Evolutionary conservation across 805 yeast genomes (phyloP), one percentile per base, ranked within the genome.

Genomic region (Ogataea philodendri): DNA sequence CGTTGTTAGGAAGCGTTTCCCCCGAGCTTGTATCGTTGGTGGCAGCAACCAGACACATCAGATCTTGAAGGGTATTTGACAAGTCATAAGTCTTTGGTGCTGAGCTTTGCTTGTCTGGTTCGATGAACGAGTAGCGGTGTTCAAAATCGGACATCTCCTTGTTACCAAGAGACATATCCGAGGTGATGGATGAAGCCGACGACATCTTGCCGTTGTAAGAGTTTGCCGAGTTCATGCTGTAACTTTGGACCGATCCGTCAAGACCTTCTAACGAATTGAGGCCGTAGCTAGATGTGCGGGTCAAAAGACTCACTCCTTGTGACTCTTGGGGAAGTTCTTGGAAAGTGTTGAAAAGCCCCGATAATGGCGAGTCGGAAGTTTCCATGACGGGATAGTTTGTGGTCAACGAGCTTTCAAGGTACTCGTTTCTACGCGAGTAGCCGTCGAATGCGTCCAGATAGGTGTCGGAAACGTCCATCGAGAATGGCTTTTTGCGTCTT

Each of bases 21-120:
- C 41, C 39, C 4, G 38, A 20, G 8, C 19, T 41, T 4, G 45
- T 38, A 26, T 50, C 54, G 8, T 49, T 45, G 26, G 55, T 45
- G 15, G 63, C 54, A 5, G 64, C 63, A 37, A 60, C 60, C 16
- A 65, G 55, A 44, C 57, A 59, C 67, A 66, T 66, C 37, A 61
- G 61, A 41, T 64, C 69, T 30, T 67, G 51, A 29, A 67, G 51
- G 1, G 66, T 62, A 27, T 51, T 44, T 26, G 60, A 62, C 5
- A 65, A 47, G 15, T 61, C 60, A 25, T 55, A 54, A 30, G 32
- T 8, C 32, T 44, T 18, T 31, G 30, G 16, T 35, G 28, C 15
- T 34, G 20, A 5, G 44, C 44, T 22, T 10, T 22, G 16, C 26
- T n/a, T n/a, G n/a, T n/a, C n/a, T n/a, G 33, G 14, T 9, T 35